phyloP scores from a whole-genome alignment of 2,329 filamentous ascomycete species.

The Chaetomium sp. region DNA sequence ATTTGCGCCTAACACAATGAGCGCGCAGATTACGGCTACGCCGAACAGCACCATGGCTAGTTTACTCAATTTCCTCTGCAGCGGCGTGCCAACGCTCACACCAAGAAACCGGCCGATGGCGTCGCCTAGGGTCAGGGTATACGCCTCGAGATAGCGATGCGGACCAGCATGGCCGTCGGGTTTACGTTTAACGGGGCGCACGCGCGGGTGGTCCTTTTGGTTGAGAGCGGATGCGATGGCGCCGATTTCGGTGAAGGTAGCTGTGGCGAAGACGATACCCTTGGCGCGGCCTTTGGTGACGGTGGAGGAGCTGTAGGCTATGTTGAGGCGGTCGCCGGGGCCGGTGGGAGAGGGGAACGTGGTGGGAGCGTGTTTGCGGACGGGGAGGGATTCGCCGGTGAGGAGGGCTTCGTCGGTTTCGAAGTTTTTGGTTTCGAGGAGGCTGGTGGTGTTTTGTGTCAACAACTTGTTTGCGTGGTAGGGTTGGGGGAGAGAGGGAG shows the following conservation, averaged over 20 bases:
- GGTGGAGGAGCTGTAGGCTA: conserved; percentile 64
- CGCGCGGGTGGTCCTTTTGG: conserved; percentile 36
- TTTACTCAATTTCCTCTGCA: conserved; percentile 62
- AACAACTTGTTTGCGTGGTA: neutral
- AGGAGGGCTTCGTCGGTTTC: conserved; percentile 70
- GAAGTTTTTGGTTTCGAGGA: conserved; percentile 63
- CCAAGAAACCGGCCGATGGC: conserved; percentile 35
- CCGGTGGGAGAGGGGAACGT: conserved; percentile 45
- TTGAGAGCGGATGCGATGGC: conserved; percentile 50
- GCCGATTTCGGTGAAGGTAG: conserved; percentile 54
- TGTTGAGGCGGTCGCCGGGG: conserved; percentile 63
- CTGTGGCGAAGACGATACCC: conserved; percentile 63
- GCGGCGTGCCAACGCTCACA: conserved; percentile 52
- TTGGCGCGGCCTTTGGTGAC: conserved; percentile 64
- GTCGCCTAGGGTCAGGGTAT: conserved; percentile 24
- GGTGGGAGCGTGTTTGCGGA: conserved; percentile 54
- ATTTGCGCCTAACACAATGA: conserved; percentile 37
- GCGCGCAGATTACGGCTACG: conserved; percentile 41
- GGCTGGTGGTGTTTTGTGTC: conserved; percentile 27
- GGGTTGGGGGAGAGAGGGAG: neutral
- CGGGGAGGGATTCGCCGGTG: conserved; percentile 66
- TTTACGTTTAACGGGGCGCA: conserved; percentile 40
- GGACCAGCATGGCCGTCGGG: conserved; percentile 37
- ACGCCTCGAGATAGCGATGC: conserved; percentile 32
- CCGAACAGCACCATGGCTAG: conserved; percentile 60